These are phyloP conservation scores for Phlebiopsis gigantea DNA, from an alignment of 768 basidiomycete genomes.

Conservation along the genomic window DNA sequence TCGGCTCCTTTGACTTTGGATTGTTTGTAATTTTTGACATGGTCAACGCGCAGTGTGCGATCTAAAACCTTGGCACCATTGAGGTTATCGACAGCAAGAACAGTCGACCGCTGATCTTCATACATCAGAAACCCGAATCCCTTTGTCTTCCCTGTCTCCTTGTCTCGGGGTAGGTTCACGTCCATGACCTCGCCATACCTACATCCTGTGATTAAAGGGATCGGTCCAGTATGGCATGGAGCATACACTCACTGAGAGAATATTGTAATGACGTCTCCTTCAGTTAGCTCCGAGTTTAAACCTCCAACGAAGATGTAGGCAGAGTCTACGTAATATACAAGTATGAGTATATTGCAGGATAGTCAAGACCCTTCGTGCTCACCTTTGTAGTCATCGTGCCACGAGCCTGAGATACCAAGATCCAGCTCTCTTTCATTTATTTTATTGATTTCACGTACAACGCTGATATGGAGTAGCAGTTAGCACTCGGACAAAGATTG, in stretches of 20 bases:
- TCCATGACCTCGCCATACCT: conserved; percentile 98
- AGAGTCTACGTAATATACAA: conserved; percentile 51
- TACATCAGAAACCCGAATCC: conserved; percentile 99
- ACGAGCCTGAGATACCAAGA: conserved; percentile 67
- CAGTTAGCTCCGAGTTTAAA: conserved; percentile 82
- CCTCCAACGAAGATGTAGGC: conserved; percentile 95
- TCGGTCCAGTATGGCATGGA: background rate
- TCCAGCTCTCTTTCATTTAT: conserved; percentile 91
- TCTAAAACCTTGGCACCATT: conserved; percentile 90
- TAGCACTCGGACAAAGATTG: background rate
- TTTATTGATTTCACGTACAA: conserved; percentile 87
- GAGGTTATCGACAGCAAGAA: conserved; percentile 97
- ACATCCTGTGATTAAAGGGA: conserved; percentile 1
- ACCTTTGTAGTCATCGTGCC: conserved; percentile 97
- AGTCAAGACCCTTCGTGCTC: conserved; percentile 10
- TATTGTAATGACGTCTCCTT: conserved; percentile 95
- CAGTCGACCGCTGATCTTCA: conserved; percentile 93
- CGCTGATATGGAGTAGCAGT: conserved; percentile 41
- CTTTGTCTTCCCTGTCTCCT: conserved; percentile 81
- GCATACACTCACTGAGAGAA: conserved; percentile 76
- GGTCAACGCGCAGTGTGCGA: conserved; percentile 85
- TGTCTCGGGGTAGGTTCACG: conserved; percentile 91
- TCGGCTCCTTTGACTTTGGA: conserved; percentile 69
- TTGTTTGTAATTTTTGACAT: conserved; percentile 91
- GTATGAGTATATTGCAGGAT: background rate